Evolutionary conservation across 768 basidiomycete species (phyloP).

Genomic region (Mycena albidolilacea): DNA sequence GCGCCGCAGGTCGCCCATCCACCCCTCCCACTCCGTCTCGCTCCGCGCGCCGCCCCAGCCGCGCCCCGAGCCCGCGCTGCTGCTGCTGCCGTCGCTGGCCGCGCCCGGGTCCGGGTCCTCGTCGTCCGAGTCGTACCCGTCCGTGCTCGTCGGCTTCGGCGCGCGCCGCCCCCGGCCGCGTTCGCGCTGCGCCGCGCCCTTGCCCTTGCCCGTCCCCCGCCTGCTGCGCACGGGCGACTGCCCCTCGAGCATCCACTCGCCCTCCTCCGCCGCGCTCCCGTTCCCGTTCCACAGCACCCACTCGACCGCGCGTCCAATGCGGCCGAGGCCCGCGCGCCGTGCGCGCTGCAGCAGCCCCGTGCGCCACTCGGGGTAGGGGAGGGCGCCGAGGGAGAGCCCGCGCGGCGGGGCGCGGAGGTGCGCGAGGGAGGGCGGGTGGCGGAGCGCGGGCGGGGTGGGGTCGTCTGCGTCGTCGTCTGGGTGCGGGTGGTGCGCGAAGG

Average conservation of each 20-base stretch:
- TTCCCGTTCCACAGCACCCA: constrained; percentile 77
- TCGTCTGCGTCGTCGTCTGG: constrained; percentile 12
- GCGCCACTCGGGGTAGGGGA: constrained; percentile 82
- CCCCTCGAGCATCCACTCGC: constrained; percentile 48
- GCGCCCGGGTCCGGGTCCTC: constrained; percentile 54
- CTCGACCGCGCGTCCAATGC: constrained; percentile 69
- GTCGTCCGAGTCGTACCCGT: constrained; percentile 34
- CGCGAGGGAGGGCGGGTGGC: constrained; percentile 36
- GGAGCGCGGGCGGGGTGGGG: constrained; percentile 23
- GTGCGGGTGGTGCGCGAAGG: neutral
- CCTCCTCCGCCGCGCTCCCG: constrained; percentile 59
- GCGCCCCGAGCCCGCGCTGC: neutral
- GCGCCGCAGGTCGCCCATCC: constrained; percentile 71
- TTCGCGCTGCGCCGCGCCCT: neutral
- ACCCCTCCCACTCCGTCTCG: constrained; percentile 79
- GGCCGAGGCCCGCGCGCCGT: constrained; percentile 70
- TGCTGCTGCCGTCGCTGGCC: constrained; percentile 46
- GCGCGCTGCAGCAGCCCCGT: constrained; percentile 64
- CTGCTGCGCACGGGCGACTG: neutral
- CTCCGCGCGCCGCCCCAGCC: constrained; percentile 40
- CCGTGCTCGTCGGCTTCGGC: constrained; percentile 37
- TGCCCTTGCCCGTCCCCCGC: too few relatives aligned
- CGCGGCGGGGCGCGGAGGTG: constrained; percentile 13
- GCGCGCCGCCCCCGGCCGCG: neutral
- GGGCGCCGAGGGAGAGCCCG: constrained; percentile 49